Evolutionary conservation across 106 monocot genomes (phyloP).

Genomic region (Allium fistulosum): DNA sequence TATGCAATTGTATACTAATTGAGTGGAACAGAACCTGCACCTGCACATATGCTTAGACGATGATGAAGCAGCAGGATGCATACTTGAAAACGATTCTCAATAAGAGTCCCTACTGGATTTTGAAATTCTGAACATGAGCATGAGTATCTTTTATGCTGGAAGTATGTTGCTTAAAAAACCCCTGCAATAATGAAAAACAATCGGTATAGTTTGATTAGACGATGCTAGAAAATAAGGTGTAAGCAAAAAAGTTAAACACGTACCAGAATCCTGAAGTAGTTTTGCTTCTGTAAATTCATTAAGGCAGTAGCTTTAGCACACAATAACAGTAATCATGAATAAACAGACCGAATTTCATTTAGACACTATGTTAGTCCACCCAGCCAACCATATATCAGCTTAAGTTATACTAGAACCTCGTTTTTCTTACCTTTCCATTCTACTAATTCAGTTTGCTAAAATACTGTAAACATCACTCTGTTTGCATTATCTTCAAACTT

Average conservation of each 20-base stretch:
- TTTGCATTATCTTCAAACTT: no score
- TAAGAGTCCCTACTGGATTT: not conserved
- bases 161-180: constrained; percentile 69
- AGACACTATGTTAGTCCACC: no score
- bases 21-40: not conserved
- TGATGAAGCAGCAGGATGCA: not conserved
- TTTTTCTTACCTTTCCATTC: not conserved
- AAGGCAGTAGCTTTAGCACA: not conserved
- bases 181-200: constrained; percentile 26
- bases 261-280: constrained; percentile 68
- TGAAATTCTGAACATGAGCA: no score
- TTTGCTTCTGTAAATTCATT: constrained; percentile 39
- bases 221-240: not conserved
- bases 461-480: not conserved
- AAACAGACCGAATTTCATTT: no score
- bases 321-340: no score
- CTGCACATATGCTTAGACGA: not conserved
- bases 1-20: not conserved
- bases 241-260: not conserved
- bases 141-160: constrained; percentile 10
- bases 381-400: not conserved
- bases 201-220: not conserved
- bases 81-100: not conserved
- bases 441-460: not conserved
- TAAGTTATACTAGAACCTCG: not conserved